A percentile compares a stretch with the other conserved stretches of the same genome.
Evolutionary conservation across 2,329 filamentous ascomycete species (phyloP).

Genomic region (Phaeosphaeria sp.): DNA sequence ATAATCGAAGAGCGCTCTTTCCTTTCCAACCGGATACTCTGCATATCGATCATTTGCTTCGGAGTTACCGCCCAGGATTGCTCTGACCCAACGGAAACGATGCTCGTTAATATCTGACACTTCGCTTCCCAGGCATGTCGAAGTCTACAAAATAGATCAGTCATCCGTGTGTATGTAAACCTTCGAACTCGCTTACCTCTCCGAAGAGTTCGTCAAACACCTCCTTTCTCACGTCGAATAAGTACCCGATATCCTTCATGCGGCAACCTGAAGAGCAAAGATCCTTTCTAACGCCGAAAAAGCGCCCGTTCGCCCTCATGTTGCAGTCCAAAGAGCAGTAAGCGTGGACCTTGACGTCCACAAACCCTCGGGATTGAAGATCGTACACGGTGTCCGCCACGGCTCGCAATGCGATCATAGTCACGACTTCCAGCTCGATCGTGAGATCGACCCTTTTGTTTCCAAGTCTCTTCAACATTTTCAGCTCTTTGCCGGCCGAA

Average conservation of each 20-base stretch:
- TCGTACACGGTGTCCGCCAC: not conserved
- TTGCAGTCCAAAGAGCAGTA: not conserved
- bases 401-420: not conserved
- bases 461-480: not conserved
- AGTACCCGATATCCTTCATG: not conserved
- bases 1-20: too few species aligned
- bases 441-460: not conserved
- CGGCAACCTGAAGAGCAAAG: not conserved
- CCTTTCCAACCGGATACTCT: not conserved
- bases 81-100: not conserved
- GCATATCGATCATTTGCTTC: not conserved
- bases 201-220: not conserved
- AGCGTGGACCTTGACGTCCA: not conserved
- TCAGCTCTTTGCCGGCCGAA: not conserved
- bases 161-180: not conserved
- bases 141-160: not conserved
- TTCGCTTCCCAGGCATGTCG: not conserved
- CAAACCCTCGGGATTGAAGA: not conserved
- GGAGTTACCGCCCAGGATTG: not conserved
- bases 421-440: not conserved
- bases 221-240: not conserved
- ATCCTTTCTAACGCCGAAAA: not conserved
- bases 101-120: not conserved
- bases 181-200: not conserved
- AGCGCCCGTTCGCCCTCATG: not conserved